Conservation (phyloP, 2,329 filamentous ascomycete genomes). For the Alternaria burnsii region DNA sequence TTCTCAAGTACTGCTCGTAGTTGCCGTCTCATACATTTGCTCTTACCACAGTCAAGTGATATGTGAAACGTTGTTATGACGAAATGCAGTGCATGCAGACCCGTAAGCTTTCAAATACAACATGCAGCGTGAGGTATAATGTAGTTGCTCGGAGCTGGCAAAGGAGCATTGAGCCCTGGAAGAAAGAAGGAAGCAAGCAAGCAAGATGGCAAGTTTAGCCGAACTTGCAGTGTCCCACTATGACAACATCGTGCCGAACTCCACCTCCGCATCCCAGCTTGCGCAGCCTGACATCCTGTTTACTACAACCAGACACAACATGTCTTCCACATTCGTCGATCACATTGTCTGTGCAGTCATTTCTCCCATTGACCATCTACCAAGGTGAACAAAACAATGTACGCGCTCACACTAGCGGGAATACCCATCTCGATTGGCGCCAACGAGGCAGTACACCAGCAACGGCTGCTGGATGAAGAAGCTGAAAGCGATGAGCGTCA, state of each 20-base stretch:
- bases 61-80: not conserved
- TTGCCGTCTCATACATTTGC: not conserved
- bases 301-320: conserved; percentile 10
- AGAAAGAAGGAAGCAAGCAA: too few relatives aligned
- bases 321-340: conserved; percentile 7
- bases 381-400: conserved; percentile 26
- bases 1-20: not conserved
- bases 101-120: not conserved
- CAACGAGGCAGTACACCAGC: conserved; percentile 60
- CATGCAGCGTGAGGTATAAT: not conserved
- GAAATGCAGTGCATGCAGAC: not conserved
- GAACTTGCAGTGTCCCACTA: conserved; percentile 23
- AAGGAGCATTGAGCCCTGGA: not conserved
- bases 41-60: not conserved
- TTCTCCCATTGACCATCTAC: not conserved
- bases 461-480: conserved; percentile 58
- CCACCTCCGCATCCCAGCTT: conserved; percentile 17
- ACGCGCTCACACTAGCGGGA: conserved; percentile 50
- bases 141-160: not conserved
- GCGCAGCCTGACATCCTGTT: conserved; percentile 21
- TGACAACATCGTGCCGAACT: conserved; percentile 37
- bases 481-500: conserved; percentile 58
- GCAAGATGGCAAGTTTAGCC: conserved; percentile 9
- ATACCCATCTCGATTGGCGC: conserved; percentile 60
- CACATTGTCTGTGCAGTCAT: not conserved